Evolutionary conservation across 1,139 yeast genomes (phyloP), one percentile per base, ranked within the genome.

Genomic region (Geotrichum cucujoidarum): DNA sequence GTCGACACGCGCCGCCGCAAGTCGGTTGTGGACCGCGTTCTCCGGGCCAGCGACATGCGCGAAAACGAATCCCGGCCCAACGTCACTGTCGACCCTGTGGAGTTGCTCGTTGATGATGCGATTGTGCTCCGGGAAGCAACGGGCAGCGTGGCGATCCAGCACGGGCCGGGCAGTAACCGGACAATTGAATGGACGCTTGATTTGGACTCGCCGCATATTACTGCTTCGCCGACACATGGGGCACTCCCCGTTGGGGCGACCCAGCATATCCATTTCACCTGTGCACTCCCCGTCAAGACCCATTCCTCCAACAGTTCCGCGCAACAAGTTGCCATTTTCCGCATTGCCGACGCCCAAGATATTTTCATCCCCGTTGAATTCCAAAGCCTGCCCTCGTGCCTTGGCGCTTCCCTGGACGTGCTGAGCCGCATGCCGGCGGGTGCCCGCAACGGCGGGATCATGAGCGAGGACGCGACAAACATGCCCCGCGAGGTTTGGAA

Each of bases 61-160:
- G 78, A 74, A 53, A 74, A 74, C 49, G 60, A 66, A n/a, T 62
- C 68, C 17, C 63, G 74, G 31, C 75, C 78, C 1, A 56, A 57
- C 1, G 64, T 75, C 5, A 54, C 58, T 2, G 60, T 69, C 3
- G 61, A 57, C 7, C 65, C 67, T 3, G 52, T 52, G 34, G 64
- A 62, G 18, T 36, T 63, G 8, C n/a, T 32, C 1, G 45, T 50
- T 2, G 43, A 47, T 10, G 56, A 54, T 14, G 53, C 53, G 3
- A 24, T 31, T 3, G 62, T 58, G 13, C 50, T 60, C 20, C 40
- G 47, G 16, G 39, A 16, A 27, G 33, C 54, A 31, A 38, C 47
- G 33, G 49, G 53, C 29, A 49, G 29, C 21, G 38, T 40, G 47
- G 39, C 27, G 37, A 46, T 41, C 45, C 50, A 35, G 18, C 49